Evolutionary conservation across 2,329 filamentous ascomycete species (phyloP).

Genomic region (Colletotrichum gigasporum): DNA sequence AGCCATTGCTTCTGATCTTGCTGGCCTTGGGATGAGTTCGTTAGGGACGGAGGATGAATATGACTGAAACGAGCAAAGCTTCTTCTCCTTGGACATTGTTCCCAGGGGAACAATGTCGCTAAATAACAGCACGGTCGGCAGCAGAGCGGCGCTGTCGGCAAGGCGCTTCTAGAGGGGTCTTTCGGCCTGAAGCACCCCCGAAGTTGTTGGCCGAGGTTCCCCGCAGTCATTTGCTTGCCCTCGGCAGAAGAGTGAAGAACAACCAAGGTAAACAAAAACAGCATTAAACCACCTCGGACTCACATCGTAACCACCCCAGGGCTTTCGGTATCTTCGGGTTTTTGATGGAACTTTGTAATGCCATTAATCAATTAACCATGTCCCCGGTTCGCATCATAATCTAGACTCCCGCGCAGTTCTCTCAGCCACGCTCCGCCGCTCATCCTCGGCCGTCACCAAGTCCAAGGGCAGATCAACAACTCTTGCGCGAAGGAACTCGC

Average conservation of each 20-base stretch:
- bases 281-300: background rate
- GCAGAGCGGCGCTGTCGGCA: background rate
- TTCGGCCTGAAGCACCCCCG: background rate
- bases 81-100: no score
- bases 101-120: background rate
- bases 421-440: conserved; percentile 20
- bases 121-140: background rate
- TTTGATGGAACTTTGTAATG: background rate
- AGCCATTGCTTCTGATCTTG: conserved; percentile 11
- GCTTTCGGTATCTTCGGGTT: background rate
- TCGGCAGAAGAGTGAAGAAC: background rate
- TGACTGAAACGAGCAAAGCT: background rate
- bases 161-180: background rate
- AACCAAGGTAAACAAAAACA: background rate
- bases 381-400: background rate
- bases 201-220: background rate
- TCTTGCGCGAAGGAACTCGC: conserved; percentile 54
- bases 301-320: background rate
- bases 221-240: background rate
- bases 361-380: background rate
- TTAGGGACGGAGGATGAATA: background rate
- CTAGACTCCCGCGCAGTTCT: background rate
- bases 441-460: conserved; percentile 35
- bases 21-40: background rate
- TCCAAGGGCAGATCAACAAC: conserved; percentile 39